Evolutionary conservation across 768 basidiomycete species (phyloP).

Genomic region (Mycena epipterygia): DNA sequence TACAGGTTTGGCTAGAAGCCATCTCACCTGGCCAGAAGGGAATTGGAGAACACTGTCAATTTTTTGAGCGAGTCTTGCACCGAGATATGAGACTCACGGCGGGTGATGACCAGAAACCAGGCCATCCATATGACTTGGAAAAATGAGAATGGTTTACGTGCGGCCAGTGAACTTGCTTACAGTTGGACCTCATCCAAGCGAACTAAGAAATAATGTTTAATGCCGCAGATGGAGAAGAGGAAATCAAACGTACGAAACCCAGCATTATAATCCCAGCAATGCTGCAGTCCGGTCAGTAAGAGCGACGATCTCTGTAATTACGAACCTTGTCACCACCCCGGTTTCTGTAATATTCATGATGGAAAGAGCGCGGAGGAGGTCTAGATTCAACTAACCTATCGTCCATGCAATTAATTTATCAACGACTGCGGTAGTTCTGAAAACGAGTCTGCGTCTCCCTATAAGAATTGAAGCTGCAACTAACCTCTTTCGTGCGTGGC

Average conservation of each 20-base stretch:
- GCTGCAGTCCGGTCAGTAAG: background rate
- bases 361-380: background rate
- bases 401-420: conserved; percentile 20
- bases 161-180: background rate
- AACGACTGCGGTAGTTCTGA: conserved; percentile 1
- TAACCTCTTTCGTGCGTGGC: background rate
- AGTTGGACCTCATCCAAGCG: background rate
- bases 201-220: background rate
- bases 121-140: background rate
- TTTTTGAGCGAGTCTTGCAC: background rate
- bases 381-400: conserved; percentile 4
- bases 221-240: too few species aligned
- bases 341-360: background rate
- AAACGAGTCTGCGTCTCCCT: background rate
- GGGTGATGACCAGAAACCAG: background rate
- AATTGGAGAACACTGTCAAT: conserved; percentile 5
- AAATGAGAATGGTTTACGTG: background rate
- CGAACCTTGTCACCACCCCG: conserved; percentile 14
- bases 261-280: background rate
- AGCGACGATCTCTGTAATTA: background rate
- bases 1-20: background rate
- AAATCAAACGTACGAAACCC: background rate
- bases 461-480: background rate
- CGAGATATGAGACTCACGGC: background rate
- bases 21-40: conserved; percentile 5